A percentile compares a stretch with the other conserved stretches of the same genome.
Conservation (phyloP, 495 filamentous ascomycete genomes). For the Podospora australis region DNA sequence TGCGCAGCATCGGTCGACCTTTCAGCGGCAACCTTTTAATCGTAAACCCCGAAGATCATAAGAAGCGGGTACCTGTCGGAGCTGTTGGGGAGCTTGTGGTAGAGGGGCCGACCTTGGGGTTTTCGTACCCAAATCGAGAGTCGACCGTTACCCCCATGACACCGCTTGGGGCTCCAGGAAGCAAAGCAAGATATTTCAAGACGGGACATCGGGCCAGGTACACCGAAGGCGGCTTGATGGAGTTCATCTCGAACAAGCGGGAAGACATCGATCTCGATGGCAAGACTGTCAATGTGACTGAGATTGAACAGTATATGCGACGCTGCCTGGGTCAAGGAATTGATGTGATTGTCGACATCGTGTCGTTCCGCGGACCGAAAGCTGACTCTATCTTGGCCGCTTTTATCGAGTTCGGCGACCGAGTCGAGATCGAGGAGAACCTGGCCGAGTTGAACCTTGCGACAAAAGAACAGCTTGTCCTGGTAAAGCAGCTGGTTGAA, state of each 20-base stretch:
- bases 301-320: slow-evolving; percentile 38
- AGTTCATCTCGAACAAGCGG: slow-evolving; percentile 33
- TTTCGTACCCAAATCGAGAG: slow-evolving; percentile 26
- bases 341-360: slow-evolving; percentile 40
- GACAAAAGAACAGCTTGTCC: slow-evolving; percentile 32
- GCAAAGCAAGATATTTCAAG: slow-evolving; percentile 29
- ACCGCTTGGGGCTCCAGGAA: slow-evolving; percentile 12
- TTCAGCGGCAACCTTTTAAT: slow-evolving; percentile 40
- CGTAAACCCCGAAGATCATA: slow-evolving; percentile 43
- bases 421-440: slow-evolving; percentile 27
- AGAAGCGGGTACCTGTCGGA: slow-evolving; percentile 40
- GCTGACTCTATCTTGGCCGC: slow-evolving; percentile 32
- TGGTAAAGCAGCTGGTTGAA: slow-evolving; percentile 34
- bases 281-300: slow-evolving; percentile 30
- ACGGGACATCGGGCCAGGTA: slow-evolving; percentile 41
- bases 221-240: slow-evolving; percentile 37
- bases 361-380: slow-evolving; percentile 32
- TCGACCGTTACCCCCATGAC: slow-evolving; percentile 22
- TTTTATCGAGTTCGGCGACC: slow-evolving; percentile 41
- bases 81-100: slow-evolving; percentile 44
- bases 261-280: slow-evolving; percentile 25
- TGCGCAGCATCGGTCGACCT: slow-evolving; percentile 36
- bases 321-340: slow-evolving; percentile 39
- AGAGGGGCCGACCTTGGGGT: slow-evolving; percentile 39
- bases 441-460: slow-evolving; percentile 23